These are phyloP conservation scores for Puccinia triticina DNA, from an alignment of 1,284 basidiomycete species.

Conservation along the genomic window DNA sequence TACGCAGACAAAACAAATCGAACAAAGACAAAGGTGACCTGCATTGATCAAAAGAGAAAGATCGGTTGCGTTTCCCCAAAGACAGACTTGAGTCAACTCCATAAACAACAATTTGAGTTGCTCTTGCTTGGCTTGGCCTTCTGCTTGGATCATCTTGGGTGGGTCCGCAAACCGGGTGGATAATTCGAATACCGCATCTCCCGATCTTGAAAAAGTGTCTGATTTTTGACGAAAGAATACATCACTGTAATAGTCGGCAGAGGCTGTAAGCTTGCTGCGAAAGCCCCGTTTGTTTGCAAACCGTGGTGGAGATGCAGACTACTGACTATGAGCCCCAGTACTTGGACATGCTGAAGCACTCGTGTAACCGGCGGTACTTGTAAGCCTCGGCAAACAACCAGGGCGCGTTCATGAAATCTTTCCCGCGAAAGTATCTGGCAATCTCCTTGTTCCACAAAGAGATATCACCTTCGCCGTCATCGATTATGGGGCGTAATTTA, in stretches of 20 bases:
- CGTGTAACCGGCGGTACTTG: conserved; percentile 83
- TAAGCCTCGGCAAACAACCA: conserved; percentile 97
- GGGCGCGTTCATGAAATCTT: conserved; percentile 90
- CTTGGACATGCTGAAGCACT: conserved; percentile 91
- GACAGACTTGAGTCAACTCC: conserved; percentile 92
- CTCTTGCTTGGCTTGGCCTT: conserved; percentile 69
- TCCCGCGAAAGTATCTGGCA: conserved; percentile 88
- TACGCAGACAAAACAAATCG: neutral
- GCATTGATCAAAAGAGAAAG: conserved; percentile 87
- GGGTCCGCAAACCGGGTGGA: conserved; percentile 89
- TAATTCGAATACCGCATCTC: conserved; percentile 90
- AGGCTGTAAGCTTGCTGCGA: conserved; percentile 50
- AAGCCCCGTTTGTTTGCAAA: neutral
- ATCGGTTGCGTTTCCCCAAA: conserved; percentile 97
- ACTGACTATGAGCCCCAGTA: conserved; percentile 71
- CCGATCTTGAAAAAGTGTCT: conserved; percentile 91
- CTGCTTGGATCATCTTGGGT: conserved; percentile 69
- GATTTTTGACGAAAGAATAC: conserved; percentile 67
- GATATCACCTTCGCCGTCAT: conserved; percentile 91
- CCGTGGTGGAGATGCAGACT: conserved; percentile 65
- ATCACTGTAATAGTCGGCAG: conserved; percentile 52
- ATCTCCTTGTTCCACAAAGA: conserved; percentile 96
- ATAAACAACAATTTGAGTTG: conserved; percentile 88
- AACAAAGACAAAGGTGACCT: conserved; percentile 5
- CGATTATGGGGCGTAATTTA: conserved; percentile 80